Evolutionary conservation across 179 eudicot genomes (phyloP).

Genomic region (Carnegiea gigantea): DNA sequence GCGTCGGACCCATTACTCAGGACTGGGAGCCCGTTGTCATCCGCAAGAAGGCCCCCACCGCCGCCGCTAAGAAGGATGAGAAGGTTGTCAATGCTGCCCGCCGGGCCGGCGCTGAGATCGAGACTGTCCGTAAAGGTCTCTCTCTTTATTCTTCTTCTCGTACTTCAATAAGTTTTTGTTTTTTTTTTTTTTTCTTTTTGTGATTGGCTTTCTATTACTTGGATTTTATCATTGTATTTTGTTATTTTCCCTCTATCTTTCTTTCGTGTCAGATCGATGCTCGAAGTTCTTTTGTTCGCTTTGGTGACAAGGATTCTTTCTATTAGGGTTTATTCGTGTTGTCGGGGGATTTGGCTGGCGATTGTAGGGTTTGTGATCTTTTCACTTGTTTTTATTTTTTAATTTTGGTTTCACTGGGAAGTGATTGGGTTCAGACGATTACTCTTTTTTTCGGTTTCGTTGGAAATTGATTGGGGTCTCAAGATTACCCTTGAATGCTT

Average conservation of each 20-base stretch:
- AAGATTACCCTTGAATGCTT: too few species aligned
- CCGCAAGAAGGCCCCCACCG: constrained; percentile 89
- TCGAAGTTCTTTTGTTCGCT: neutral
- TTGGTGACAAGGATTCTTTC: neutral
- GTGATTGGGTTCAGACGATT: neutral
- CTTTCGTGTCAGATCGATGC: neutral
- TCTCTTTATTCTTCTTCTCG: neutral
- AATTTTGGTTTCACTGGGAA: neutral
- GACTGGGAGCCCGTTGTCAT: constrained; percentile 99
- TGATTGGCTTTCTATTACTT: neutral
- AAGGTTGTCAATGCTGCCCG: constrained; percentile 99
- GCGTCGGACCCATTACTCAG: constrained; percentile 58
- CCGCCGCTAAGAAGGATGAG: constrained; percentile 94
- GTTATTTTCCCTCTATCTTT: neutral
- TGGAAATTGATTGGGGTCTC: neutral
- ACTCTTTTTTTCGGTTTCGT: neutral
- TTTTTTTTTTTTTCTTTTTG: neutral
- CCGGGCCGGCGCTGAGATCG: constrained; percentile 97
- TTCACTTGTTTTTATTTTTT: neutral
- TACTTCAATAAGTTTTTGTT: neutral
- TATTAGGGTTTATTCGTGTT: neutral
- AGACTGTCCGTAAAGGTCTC: constrained; percentile 72
- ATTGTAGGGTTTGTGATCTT: constrained; percentile 4
- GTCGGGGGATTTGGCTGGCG: neutral
- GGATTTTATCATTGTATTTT: neutral